These are phyloP conservation scores for Neurospora sp. DNA, from an alignment of 495 filamentous ascomycete species.

Conservation along the genomic window DNA sequence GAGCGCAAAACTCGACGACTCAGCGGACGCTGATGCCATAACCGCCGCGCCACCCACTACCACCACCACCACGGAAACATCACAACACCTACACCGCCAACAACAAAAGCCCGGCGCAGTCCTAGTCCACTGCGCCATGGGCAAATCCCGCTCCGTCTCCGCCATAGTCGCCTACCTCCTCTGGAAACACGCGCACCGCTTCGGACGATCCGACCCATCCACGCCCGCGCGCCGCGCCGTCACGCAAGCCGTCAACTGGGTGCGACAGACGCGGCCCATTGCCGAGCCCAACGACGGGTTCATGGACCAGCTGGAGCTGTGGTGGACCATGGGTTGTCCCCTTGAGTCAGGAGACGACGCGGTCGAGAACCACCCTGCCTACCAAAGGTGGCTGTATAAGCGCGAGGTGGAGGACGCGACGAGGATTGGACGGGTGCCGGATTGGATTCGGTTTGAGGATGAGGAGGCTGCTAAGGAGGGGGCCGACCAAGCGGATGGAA, in stretches of 20 bases:
- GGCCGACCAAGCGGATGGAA: no score
- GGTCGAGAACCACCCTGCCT: slow-evolving; percentile 55
- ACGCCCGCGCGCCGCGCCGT: slow-evolving; percentile 21
- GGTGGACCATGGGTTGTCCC: slow-evolving; percentile 55
- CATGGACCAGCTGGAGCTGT: slow-evolving; percentile 78
- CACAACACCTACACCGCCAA: no score
- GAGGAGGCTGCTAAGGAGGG: slow-evolving; percentile 43
- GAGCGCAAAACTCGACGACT: neutral
- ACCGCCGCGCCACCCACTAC: neutral
- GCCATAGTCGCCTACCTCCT: slow-evolving; percentile 80
- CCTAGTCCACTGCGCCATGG: slow-evolving; percentile 72
- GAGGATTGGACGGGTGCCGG: slow-evolving; percentile 51
- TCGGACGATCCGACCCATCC: slow-evolving; percentile 20
- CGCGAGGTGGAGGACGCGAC: slow-evolving; percentile 65
- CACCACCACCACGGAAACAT: neutral
- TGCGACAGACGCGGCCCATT: slow-evolving; percentile 56
- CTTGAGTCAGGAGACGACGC: slow-evolving; percentile 14
- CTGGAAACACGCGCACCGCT: slow-evolving; percentile 44
- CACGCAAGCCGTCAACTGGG: slow-evolving; percentile 31
- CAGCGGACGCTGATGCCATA: no score
- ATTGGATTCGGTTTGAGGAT: slow-evolving; percentile 76
- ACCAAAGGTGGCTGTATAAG: slow-evolving; percentile 83
- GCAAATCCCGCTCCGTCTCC: slow-evolving; percentile 83
- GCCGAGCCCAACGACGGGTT: slow-evolving; percentile 86
- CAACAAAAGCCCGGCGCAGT: slow-evolving; percentile 21